Base-by-base conservation (phyloP, 225 moss, liverwort and hornwort genomes). In the Neckera pumila region DNA sequence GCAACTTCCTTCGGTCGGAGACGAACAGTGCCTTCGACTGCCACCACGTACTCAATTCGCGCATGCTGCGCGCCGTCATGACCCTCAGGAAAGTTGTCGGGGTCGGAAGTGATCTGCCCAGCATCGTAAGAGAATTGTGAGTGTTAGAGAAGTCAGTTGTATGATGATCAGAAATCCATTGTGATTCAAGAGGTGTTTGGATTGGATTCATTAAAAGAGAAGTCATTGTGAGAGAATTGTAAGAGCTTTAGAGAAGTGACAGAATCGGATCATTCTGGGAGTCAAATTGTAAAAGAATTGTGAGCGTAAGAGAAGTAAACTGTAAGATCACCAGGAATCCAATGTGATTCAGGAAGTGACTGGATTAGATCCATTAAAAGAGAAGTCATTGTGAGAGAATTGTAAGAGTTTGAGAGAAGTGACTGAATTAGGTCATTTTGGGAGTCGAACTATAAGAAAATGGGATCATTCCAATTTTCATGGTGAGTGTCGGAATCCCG, bases 11-110 rank as follows among this genome's bases (percentile, higher is more conserved):
- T 95, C 28, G 99, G 99, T 65, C 99, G 94, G 59, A 92, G 92
- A 20, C 95, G 95, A 86, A 99, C 93, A 83, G 90, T 94, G 30
- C 97, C 97, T 89, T 99, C 97, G 66, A 99, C 95, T 28, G 94
- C 95, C 87, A 97, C 93, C 25, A 99, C 99, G 79, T 97, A 99
- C 92, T 99, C 99, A 54, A 99, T 91, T 38, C 96, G 95, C 85
- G 95, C 93, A 71, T 94, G 96, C 93, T 96, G 94, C 31, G 96
- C 95, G n/a, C 92, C 89, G 62, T 90, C 81, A 88, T 99, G 97
- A 40, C 95, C 94, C 66, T 94, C 97, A 36, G 93, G 88, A 69
- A 95, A 97, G 45, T 95, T 94, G 61, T 86, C 91, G 53, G 99
- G 96, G 88, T 99, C 97, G 26, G 97, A 93, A 59, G 95, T 93